Conservation (phyloP, 352 stramenopile genomes). For the Phytophthora litchii region DNA sequence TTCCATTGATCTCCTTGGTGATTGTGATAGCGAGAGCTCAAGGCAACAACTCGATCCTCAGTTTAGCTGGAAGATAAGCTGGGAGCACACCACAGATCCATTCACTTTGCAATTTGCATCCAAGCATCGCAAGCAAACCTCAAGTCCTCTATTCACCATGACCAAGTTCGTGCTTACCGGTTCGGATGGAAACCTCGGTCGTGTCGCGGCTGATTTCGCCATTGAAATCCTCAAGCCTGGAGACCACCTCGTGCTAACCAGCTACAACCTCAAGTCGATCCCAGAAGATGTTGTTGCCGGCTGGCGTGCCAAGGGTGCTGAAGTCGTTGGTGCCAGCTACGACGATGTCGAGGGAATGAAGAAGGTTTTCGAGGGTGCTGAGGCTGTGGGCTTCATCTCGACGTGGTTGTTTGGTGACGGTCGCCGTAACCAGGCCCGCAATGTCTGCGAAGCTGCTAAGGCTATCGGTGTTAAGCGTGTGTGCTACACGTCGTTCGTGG, state of each 20-base stretch:
- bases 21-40: too few relatives aligned
- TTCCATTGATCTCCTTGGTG: too few relatives aligned
- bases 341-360: constrained; percentile 33
- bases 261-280: constrained; percentile 29
- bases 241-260: constrained; percentile 35
- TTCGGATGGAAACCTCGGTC: constrained; percentile 27
- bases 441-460: constrained; percentile 27
- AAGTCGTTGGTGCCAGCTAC: constrained; percentile 27
- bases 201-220: constrained; percentile 29
- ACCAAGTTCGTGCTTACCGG: constrained; percentile 36
- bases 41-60: too few relatives aligned
- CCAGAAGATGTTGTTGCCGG: constrained; percentile 19
- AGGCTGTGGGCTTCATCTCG: constrained; percentile 27
- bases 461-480: constrained; percentile 32
- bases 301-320: constrained; percentile 27
- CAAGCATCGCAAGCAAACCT: constrained; percentile 1
- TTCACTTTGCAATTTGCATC: constrained; percentile 13
- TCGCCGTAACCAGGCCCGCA: constrained; percentile 26
- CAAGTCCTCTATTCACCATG: constrained; percentile 3
- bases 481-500: constrained; percentile 41
- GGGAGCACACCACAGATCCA: too few relatives aligned
- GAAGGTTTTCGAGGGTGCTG: constrained; percentile 27
- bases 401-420: constrained; percentile 36
- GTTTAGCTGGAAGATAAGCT: too few relatives aligned
- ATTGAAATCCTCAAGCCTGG: constrained; percentile 31